A percentile compares a stretch with the other conserved stretches of the same genome.
These are phyloP conservation scores for Eucalyptus rudis DNA, from an alignment of 345 rosid genomes.

Conservation along the genomic window DNA sequence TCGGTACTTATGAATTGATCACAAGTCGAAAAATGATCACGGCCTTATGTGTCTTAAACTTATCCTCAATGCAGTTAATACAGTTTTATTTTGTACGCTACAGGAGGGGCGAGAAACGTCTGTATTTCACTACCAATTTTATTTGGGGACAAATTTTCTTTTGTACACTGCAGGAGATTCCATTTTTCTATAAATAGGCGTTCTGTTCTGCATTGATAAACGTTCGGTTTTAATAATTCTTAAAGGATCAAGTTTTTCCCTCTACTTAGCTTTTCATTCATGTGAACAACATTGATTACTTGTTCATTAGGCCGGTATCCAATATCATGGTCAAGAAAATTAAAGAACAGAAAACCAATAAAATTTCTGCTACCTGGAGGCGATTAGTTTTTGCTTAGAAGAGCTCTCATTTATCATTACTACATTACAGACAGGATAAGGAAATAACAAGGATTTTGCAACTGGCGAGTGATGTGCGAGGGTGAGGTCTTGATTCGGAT, in stretches of 20 bases:
- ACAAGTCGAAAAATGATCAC: too few relatives aligned
- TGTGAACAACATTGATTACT: background rate
- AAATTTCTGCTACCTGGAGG: background rate
- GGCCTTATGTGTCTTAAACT: too few relatives aligned
- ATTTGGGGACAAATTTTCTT: background rate
- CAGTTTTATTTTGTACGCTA: too few relatives aligned
- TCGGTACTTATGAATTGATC: too few relatives aligned
- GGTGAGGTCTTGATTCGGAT: background rate
- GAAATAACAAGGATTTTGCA: background rate
- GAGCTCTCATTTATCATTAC: background rate
- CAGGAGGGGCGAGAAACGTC: background rate
- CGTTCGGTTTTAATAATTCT: background rate
- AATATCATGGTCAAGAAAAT: background rate
- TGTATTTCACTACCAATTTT: background rate
- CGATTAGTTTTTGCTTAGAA: background rate
- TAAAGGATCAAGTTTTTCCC: background rate
- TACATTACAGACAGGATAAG: background rate
- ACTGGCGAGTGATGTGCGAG: background rate
- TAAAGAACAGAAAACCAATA: background rate
- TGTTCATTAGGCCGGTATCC: background rate
- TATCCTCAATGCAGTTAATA: too few relatives aligned
- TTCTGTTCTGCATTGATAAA: background rate
- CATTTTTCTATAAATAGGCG: background rate
- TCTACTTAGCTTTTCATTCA: background rate
- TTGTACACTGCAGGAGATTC: background rate